Conservation (phyloP, 2,329 filamentous ascomycete genomes). For the Chalara sp. region DNA sequence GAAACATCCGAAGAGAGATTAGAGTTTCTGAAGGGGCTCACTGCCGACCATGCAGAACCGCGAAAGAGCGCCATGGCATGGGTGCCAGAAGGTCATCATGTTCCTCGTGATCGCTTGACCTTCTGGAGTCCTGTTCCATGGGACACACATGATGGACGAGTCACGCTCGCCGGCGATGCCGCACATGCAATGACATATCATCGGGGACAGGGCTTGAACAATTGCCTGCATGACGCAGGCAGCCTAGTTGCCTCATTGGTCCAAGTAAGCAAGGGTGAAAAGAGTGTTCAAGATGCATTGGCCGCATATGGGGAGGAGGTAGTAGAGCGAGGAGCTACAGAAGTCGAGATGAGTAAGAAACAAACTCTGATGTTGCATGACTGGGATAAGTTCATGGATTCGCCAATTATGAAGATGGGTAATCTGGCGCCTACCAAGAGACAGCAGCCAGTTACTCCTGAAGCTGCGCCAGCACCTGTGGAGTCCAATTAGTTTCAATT, state of each 20-base stretch:
- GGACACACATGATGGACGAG: not conserved
- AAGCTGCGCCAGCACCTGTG: no score
- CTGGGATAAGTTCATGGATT: not conserved
- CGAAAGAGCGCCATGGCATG: not conserved
- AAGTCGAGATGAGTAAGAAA: not conserved
- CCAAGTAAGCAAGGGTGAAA: not conserved
- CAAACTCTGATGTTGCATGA: not conserved
- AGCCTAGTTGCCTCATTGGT: not conserved
- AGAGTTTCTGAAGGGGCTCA: not conserved
- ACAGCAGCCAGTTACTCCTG: no score
- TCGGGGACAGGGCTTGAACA: not conserved
- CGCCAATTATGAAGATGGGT: not conserved
- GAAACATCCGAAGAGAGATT: constrained; percentile 31
- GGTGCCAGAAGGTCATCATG: not conserved
- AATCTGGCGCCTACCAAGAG: not conserved
- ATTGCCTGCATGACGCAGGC: not conserved
- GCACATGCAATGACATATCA: not conserved
- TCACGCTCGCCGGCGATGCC: not conserved
- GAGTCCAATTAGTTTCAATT: no score
- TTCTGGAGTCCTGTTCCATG: not conserved
- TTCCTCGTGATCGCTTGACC: not conserved
- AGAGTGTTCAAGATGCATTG: not conserved
- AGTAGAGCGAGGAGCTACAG: not conserved
- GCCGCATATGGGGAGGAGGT: not conserved
- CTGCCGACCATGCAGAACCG: not conserved